These are phyloP conservation scores for Phytophthora palmivora DNA, from an alignment of 352 stramenopile species.

Conservation along the genomic window DNA sequence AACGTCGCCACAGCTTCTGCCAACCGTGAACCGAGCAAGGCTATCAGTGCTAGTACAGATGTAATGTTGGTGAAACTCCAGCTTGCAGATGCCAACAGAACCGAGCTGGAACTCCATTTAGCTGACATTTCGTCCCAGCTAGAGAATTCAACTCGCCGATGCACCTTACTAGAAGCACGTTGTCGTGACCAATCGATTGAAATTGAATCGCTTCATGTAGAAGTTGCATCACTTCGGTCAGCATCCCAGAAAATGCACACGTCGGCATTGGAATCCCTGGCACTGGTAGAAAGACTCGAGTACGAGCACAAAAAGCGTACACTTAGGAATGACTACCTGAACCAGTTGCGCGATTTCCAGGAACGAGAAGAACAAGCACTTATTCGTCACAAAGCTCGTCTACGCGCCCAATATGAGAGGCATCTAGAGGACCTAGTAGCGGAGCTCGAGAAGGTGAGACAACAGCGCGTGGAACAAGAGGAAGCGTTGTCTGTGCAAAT, in stretches of 20 bases:
- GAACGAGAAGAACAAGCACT: conserved; percentile 74
- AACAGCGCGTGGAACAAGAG: conserved; percentile 67
- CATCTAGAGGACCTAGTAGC: conserved; percentile 68
- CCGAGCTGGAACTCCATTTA: conserved; percentile 59
- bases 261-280: conserved; percentile 59
- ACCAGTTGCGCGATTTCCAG: conserved; percentile 71
- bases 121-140: conserved; percentile 57
- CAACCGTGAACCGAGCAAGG: conserved; percentile 15
- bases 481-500: conserved; percentile 57
- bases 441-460: conserved; percentile 66
- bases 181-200: conserved; percentile 60
- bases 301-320: conserved; percentile 83
- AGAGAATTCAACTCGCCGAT: conserved; percentile 50
- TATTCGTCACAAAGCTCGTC: conserved; percentile 68
- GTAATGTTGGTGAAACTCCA: conserved; percentile 73
- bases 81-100: conserved; percentile 60
- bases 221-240: conserved; percentile 58
- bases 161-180: conserved; percentile 45
- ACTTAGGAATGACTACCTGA: conserved; percentile 63
- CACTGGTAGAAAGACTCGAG: conserved; percentile 56
- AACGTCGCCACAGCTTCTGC: conserved; percentile 24
- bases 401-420: conserved; percentile 68
- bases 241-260: conserved; percentile 58
- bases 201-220: conserved; percentile 59
- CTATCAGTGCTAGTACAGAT: conserved; percentile 33